Conservation (phyloP, 2,329 filamentous ascomycete genomes). For the Epichloe uncinata region DNA sequence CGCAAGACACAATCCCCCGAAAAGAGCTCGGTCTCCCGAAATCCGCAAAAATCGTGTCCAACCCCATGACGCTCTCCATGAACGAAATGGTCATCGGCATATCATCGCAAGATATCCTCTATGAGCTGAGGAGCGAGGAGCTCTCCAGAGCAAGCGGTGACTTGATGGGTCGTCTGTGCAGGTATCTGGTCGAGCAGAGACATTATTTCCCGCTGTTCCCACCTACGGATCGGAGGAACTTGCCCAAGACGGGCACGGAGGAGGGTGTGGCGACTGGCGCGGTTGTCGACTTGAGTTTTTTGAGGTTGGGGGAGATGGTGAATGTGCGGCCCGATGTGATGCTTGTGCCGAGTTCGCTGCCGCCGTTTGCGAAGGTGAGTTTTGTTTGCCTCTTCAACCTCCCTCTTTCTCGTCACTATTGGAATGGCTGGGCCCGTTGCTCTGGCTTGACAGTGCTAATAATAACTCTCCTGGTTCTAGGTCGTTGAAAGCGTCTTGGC, state of each 20-base stretch:
- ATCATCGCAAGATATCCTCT: constrained; percentile 72
- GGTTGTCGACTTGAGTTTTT: constrained; percentile 68
- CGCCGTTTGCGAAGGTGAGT: constrained; percentile 75
- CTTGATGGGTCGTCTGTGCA: constrained; percentile 55
- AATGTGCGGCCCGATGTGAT: constrained; percentile 75
- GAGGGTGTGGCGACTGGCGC: constrained; percentile 55
- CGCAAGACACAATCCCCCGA: constrained; percentile 45
- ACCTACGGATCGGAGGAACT: constrained; percentile 52
- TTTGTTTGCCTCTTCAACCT: not conserved
- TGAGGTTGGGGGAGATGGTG: constrained; percentile 80
- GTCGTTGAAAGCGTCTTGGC: constrained; percentile 82
- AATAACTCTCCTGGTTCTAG: constrained; percentile 31
- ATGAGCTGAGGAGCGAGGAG: constrained; percentile 68
- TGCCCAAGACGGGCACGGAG: constrained; percentile 50
- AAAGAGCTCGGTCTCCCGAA: constrained; percentile 71
- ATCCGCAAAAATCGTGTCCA: constrained; percentile 62
- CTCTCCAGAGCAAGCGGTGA: constrained; percentile 29
- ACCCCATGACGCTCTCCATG: constrained; percentile 77
- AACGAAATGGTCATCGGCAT: constrained; percentile 80
- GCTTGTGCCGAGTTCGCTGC: constrained; percentile 67
- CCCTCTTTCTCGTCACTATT: not conserved
- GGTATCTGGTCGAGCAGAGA: constrained; percentile 74
- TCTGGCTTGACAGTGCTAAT: not conserved
- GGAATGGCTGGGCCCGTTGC: not conserved
- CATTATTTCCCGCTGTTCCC: constrained; percentile 89